Evolutionary conservation across 139 green algal species (phyloP).

Genomic region (Chlorella sp.): DNA sequence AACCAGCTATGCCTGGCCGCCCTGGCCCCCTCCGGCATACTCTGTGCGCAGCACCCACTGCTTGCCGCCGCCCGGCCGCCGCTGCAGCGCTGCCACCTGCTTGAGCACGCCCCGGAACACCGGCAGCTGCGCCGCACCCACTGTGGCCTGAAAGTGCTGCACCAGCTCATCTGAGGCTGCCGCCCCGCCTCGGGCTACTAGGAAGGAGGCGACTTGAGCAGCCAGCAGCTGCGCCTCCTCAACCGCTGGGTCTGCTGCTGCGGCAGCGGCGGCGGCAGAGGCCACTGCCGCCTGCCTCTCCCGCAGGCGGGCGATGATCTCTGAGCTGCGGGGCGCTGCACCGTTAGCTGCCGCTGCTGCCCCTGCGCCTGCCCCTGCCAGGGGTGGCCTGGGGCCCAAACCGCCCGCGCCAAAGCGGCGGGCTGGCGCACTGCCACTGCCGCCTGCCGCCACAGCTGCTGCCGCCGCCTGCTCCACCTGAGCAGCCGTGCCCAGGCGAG

Average conservation of each 20-base stretch:
- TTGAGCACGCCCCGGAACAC: conserved; percentile 81
- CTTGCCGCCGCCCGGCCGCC: conserved; percentile 42
- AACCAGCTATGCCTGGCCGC: no score
- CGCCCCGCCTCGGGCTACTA: conserved; percentile 49
- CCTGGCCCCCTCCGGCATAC: conserved; percentile 27
- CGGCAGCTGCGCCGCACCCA: conserved; percentile 50
- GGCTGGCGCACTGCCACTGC: background rate
- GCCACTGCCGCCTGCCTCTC: conserved; percentile 45
- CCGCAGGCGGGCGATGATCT: conserved; percentile 63
- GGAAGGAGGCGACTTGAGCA: conserved; percentile 57
- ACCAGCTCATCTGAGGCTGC: conserved; percentile 65
- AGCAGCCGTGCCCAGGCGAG: background rate
- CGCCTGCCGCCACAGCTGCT: background rate
- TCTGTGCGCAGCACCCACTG: conserved; percentile 70
- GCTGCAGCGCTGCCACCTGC: conserved; percentile 65
- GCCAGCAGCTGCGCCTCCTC: conserved; percentile 51
- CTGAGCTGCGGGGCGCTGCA: conserved; percentile 28
- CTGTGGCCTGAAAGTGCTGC: conserved; percentile 53
- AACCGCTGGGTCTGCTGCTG: conserved; percentile 17
- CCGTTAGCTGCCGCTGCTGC: conserved; percentile 23
- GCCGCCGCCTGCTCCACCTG: background rate
- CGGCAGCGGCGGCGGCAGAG: background rate
- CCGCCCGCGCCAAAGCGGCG: conserved; percentile 24
- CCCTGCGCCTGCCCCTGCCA: background rate
- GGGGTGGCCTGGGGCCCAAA: no score